phyloP scores from a whole-genome alignment of 371 early-diverging fungal genomes.

The Mucor velutinosus region DNA sequence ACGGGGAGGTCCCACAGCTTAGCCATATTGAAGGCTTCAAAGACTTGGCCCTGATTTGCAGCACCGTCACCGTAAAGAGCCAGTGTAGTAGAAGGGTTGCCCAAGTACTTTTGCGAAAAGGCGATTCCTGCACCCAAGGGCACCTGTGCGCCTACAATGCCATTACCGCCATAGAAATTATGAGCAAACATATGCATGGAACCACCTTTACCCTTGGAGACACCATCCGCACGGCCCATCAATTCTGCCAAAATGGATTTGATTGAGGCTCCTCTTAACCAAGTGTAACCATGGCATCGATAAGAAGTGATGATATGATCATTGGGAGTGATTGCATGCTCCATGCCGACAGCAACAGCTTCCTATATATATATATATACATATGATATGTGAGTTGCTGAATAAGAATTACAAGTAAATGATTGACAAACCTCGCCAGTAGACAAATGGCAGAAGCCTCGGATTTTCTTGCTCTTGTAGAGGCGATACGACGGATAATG shows the following conservation, averaged over 20 bases:
- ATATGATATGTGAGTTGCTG: too few relatives aligned
- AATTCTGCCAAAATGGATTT: slow-evolving; percentile 85
- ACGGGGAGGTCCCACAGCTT: slow-evolving; percentile 91
- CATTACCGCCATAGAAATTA: slow-evolving; percentile 99
- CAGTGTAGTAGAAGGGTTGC: slow-evolving; percentile 79
- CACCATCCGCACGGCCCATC: slow-evolving; percentile 88
- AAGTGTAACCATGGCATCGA: slow-evolving; percentile 98
- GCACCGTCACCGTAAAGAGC: slow-evolving; percentile 99
- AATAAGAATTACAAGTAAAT: too few relatives aligned
- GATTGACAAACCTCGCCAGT: slow-evolving; percentile 83
- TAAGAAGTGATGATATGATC: slow-evolving; percentile 98
- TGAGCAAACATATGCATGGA: slow-evolving; percentile 99
- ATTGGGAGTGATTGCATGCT: slow-evolving; percentile 78
- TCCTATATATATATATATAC: slow-evolving; percentile 71
- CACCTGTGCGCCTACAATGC: slow-evolving; percentile 99
- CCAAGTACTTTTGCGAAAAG: slow-evolving; percentile 93
- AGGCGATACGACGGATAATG: slow-evolving; percentile 86
- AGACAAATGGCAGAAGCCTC: slow-evolving; percentile 99
- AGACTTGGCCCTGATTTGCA: slow-evolving; percentile 99
- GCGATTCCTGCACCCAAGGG: slow-evolving; percentile 98
- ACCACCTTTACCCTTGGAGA: slow-evolving; percentile 98
- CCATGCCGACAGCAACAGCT: slow-evolving; percentile 97
- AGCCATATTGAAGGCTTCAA: slow-evolving; percentile 98
- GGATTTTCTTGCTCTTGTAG: slow-evolving; percentile 96
- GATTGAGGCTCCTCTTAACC: slow-evolving; percentile 84